Percentiles rank a stretch among this genome's conserved stretches.
Evolutionary conservation across 805 yeast genomes (phyloP).

Genomic region (Saturnispora hagleri): DNA sequence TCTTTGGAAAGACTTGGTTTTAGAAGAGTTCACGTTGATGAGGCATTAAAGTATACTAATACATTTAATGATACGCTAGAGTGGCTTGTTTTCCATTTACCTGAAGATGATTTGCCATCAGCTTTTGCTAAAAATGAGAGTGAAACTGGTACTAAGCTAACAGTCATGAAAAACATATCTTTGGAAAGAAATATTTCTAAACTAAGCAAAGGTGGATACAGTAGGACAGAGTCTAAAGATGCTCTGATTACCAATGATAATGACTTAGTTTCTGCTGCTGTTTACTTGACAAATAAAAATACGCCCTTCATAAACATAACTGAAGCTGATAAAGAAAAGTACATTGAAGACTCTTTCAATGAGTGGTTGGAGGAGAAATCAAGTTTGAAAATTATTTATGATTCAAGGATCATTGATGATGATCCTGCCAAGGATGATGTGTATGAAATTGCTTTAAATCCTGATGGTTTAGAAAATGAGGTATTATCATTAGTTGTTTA

Average conservation of each 20-base stretch:
- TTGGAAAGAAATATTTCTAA: slow-evolving; percentile 51
- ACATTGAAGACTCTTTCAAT: slow-evolving; percentile 18
- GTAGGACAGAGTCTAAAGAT: slow-evolving; percentile 50
- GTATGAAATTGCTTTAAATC: slow-evolving; percentile 28
- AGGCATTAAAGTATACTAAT: slow-evolving; percentile 53
- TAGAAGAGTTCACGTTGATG: slow-evolving; percentile 56
- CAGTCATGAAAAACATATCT: slow-evolving; percentile 41
- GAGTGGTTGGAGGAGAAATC: slow-evolving; percentile 73
- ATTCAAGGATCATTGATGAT: slow-evolving; percentile 12
- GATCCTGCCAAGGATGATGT: slow-evolving; percentile 32
- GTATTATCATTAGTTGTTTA: slow-evolving; percentile 32
- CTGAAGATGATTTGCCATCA: slow-evolving; percentile 86
- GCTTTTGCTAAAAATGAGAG: slow-evolving; percentile 47
- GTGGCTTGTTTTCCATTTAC: slow-evolving; percentile 81
- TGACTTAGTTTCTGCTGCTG: slow-evolving; percentile 44
- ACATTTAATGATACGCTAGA: slow-evolving; percentile 48
- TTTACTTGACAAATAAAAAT: slow-evolving; percentile 34
- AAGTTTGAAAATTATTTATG: slow-evolving; percentile 52
- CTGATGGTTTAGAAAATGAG: slow-evolving; percentile 24
- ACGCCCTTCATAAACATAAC: neutral
- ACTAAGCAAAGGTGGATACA: slow-evolving; percentile 59
- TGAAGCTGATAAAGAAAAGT: slow-evolving; percentile 9
- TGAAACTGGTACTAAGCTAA: slow-evolving; percentile 51
- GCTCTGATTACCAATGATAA: slow-evolving; percentile 34
- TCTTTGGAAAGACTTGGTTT: slow-evolving; percentile 47